phyloP scores from a whole-genome alignment of 2,329 filamentous ascomycete genomes.

The Phymatotrichopsis omnivora region DNA sequence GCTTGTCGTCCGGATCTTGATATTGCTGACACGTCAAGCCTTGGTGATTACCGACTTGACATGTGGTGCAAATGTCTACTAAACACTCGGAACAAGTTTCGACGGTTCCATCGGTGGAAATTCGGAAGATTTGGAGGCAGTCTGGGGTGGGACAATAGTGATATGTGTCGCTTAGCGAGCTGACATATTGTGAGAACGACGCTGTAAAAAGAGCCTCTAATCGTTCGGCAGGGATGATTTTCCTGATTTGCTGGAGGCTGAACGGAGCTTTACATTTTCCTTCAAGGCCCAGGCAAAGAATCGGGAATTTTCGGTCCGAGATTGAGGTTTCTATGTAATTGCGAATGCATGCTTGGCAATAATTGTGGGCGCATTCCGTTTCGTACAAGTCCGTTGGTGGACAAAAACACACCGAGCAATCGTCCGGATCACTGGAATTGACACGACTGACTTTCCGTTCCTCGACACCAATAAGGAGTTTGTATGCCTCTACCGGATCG shows the following conservation, averaged over 20 bases:
- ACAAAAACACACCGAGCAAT: constrained; percentile 33
- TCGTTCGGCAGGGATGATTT: constrained; percentile 30
- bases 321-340: constrained; percentile 31
- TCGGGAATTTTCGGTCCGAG: constrained; percentile 20
- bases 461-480: no score
- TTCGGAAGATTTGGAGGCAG: constrained; percentile 17
- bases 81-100: constrained; percentile 27
- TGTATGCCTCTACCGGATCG: no score
- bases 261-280: constrained; percentile 16
- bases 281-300: constrained; percentile 32
- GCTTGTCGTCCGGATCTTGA: constrained; percentile 23
- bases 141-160: constrained; percentile 23
- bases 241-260: constrained; percentile 7
- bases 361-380: constrained; percentile 37
- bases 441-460: no score
- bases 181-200: constrained; percentile 16
- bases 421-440: constrained; percentile 32
- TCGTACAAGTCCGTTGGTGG: constrained; percentile 8
- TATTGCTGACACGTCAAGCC: constrained; percentile 35
- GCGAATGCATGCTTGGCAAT: constrained; percentile 39
- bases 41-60: constrained; percentile 34
- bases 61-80: constrained; percentile 34
- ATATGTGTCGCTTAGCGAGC: constrained; percentile 5
- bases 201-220: constrained; percentile 26
- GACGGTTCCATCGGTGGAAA: constrained; percentile 6